Conservation (phyloP, 2,329 filamentous ascomycete species). For the Leptographium wingfieldii region DNA sequence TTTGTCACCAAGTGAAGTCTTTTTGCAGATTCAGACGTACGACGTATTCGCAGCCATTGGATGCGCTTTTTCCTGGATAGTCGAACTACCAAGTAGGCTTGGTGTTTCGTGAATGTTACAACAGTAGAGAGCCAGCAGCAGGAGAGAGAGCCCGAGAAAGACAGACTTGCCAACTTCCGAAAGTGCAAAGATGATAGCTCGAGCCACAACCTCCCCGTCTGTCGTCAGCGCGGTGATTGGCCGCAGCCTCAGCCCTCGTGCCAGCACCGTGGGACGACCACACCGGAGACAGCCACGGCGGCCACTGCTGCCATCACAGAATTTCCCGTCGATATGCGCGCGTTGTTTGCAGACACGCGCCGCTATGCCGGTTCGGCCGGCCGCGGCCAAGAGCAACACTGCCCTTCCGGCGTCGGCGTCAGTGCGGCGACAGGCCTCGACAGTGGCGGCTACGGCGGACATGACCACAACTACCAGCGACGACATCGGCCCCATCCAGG, state of each 20-base stretch:
- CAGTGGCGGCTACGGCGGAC: conserved; percentile 6
- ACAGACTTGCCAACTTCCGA: background rate
- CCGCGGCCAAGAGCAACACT: background rate
- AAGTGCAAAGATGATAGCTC: background rate
- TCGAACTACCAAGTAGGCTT: no score
- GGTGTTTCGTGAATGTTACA: background rate
- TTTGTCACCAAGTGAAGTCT: background rate
- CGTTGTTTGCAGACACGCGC: conserved; percentile 8
- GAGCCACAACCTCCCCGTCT: background rate
- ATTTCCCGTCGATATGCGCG: conserved; percentile 2
- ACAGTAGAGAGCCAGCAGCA: background rate
- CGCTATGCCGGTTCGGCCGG: background rate
- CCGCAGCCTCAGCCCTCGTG: background rate
- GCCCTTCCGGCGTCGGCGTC: background rate
- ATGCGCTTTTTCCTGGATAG: background rate
- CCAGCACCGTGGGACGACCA: background rate
- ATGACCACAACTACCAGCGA: conserved; percentile 17
- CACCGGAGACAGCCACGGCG: conserved; percentile 2
- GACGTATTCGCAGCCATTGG: background rate
- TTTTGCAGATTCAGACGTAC: background rate
- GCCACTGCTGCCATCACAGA: background rate
- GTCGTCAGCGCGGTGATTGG: background rate
- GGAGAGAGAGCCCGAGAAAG: background rate
- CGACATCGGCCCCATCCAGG: conserved; percentile 59
- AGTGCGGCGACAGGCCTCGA: conserved; percentile 4